These are phyloP conservation scores for Colletotrichum karsti DNA, from an alignment of 2,329 filamentous ascomycete genomes.

Conservation along the genomic window DNA sequence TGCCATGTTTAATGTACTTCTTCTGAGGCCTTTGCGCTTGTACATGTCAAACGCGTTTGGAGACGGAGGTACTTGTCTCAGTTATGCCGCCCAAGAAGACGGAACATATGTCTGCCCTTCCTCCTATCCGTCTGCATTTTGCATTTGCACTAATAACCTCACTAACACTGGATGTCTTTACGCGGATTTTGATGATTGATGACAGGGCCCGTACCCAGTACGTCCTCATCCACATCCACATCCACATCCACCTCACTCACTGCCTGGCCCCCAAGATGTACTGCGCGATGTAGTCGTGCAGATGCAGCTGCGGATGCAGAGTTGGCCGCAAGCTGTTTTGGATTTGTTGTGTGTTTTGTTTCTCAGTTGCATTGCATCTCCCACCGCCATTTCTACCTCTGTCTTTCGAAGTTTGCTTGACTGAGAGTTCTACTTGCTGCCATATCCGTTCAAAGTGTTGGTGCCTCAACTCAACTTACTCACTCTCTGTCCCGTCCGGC, in stretches of 20 bases:
- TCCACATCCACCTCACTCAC: background rate
- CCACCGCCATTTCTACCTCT: slow-evolving; percentile 7
- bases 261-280: background rate
- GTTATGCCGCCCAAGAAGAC: background rate
- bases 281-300: too few relatives aligned
- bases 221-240: background rate
- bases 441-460: background rate
- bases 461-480: background rate
- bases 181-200: background rate
- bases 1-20: background rate
- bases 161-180: background rate
- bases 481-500: background rate
- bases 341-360: slow-evolving; percentile 12
- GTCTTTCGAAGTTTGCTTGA: background rate
- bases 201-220: background rate
- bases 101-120: background rate
- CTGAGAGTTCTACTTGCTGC: too few relatives aligned
- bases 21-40: background rate
- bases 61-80: background rate
- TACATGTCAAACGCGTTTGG: background rate
- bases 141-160: too few relatives aligned
- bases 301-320: background rate
- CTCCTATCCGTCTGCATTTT: background rate
- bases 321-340: background rate
- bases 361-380: slow-evolving; percentile 18